Evolutionary conservation across 805 yeast species (phyloP), one percentile per base, ranked within the genome.

Genomic region (Starmera pachycereana): DNA sequence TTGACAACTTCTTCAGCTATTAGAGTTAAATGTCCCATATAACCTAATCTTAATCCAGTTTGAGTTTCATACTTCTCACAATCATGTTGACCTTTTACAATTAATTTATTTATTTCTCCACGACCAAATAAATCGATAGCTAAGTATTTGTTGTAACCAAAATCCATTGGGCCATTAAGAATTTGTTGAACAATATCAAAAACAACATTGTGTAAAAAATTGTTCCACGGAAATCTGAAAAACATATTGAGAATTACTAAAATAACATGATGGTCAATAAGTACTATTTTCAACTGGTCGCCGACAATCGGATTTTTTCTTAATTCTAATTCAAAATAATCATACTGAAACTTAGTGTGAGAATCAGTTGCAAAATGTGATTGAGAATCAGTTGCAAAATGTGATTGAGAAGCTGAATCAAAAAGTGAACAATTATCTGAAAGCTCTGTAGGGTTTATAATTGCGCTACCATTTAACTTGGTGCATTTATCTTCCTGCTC

Each of bases 1-100:
- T 92, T 92, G 37, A 88, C 96, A 36, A 92, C 88, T 58, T 92
- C 98, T 58, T 92, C 98, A 38, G 96, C 88, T 41, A 92, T 86
- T 38, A 92, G 66, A 7, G 95, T 87, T 47, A 92, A 63, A 58
- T 92, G 98, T n/a, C 98, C 98, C 87, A 89, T 88, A 56, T 87
- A 92, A 0, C 98, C 98, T 32, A 89, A 74, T 40, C 94, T 71
- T 33, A 84, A 72, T 5, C 77, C 76, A 12, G 69, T 67, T 42
- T 64, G 64, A 46, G 69, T 72, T 56, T 84, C 84, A 52, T 76
- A 73, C 30, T 70, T 70, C 43, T 74, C 72, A 42, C 84, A 78
- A 27, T 62, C 62, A 44, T 63, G 61, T 49, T 81, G 84, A 5
- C 89, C 89, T 31, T 69, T 66, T 16, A 81, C 66, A 16, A 82